These are phyloP conservation scores for Metroxylon sagu DNA, from an alignment of 176 grass and related monocot genomes.

Conservation along the genomic window DNA sequence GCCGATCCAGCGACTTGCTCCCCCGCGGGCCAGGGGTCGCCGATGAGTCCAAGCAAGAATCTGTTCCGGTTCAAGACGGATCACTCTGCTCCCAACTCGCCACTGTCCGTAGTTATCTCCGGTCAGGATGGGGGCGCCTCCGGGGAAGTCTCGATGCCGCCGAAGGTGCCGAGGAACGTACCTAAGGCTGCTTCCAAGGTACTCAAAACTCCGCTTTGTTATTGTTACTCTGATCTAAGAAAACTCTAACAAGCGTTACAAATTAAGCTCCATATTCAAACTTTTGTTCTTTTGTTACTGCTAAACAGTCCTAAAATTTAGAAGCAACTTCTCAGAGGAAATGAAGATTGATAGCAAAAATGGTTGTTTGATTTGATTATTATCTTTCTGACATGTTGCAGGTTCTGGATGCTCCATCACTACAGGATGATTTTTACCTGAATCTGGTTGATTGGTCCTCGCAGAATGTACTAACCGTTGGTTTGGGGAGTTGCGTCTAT, in stretches of 20 bases:
- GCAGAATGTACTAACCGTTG: constrained; percentile 88
- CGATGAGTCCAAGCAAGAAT: constrained; percentile 67
- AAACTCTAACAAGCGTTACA: too few species aligned
- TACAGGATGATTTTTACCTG: constrained; percentile 96
- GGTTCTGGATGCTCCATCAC: constrained; percentile 86
- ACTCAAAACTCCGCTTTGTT: too few species aligned
- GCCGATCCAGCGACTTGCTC: constrained; percentile 17
- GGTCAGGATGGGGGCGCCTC: constrained; percentile 8
- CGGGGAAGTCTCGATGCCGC: constrained; percentile 30
- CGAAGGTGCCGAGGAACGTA: constrained; percentile 65
- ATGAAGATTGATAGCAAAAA: too few species aligned
- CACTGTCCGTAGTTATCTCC: constrained; percentile 24
- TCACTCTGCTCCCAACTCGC: constrained; percentile 54
- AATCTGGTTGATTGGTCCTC: constrained; percentile 98
- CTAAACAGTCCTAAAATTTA: too few species aligned
- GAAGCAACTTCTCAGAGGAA: too few species aligned
- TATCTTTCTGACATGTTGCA: constrained; percentile 4
- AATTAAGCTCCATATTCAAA: too few species aligned
- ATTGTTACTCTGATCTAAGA: too few species aligned
- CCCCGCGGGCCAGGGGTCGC: constrained; percentile 15
- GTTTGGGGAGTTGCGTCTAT: constrained; percentile 83
- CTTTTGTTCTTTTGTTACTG: too few species aligned
- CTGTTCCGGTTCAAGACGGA: constrained; percentile 90
- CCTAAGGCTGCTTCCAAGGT: constrained; percentile 95
- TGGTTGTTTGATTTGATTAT: too few species aligned